Evolutionary conservation across 768 basidiomycete species (phyloP).

Genomic region (Mrakia hoshinonis): DNA sequence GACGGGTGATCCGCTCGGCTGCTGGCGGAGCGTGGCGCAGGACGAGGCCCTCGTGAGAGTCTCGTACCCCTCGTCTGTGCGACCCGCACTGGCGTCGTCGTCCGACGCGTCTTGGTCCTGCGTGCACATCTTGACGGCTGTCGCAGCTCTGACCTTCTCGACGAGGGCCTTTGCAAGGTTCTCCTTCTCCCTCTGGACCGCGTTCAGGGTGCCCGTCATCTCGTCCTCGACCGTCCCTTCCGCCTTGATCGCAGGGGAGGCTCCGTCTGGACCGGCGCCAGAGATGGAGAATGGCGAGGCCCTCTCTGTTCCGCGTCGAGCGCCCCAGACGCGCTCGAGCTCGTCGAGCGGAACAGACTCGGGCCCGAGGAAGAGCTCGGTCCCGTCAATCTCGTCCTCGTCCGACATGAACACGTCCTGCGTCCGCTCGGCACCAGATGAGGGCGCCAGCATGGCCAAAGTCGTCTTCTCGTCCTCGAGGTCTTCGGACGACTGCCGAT

Average conservation of each 20-base stretch:
- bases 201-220: neutral
- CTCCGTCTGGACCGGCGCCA: neutral
- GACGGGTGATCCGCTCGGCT: neutral
- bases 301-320: conserved; percentile 1
- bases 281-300: neutral
- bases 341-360: conserved; percentile 25
- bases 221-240: neutral
- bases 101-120: conserved; percentile 1
- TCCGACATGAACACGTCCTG: neutral
- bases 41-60: neutral
- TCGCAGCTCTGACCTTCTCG: conserved; percentile 22
- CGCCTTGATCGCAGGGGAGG: neutral
- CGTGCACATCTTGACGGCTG: conserved; percentile 1
- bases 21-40: neutral
- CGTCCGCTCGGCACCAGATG: neutral
- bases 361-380: conserved; percentile 22
- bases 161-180: conserved; percentile 24
- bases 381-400: conserved; percentile 13
- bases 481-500: conserved; percentile 8
- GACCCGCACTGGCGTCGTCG: neutral
- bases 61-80: neutral
- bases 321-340: conserved; percentile 28
- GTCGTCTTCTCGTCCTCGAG: neutral
- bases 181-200: conserved; percentile 20
- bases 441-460: neutral